Evolutionary conservation across 2,329 filamentous ascomycete genomes (phyloP).

Genomic region (Celoporthe dispersa): DNA sequence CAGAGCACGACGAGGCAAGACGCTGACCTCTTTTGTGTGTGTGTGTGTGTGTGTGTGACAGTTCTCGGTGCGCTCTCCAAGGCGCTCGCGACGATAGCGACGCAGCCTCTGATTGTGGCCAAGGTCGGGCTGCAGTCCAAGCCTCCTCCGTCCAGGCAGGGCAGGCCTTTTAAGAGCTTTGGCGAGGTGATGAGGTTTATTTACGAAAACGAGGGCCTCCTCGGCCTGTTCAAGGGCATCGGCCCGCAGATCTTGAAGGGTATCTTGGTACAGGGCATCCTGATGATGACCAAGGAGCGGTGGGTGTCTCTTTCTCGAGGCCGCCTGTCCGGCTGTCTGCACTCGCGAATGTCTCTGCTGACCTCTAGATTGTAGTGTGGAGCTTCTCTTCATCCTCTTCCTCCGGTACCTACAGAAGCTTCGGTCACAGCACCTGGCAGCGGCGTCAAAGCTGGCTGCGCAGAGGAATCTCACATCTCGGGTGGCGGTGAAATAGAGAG

Average conservation of each 20-base stretch:
- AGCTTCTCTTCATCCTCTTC: conserved; percentile 83
- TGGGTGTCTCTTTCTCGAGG: conserved; percentile 44
- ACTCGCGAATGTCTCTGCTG: conserved; percentile 23
- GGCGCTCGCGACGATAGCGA: conserved; percentile 85
- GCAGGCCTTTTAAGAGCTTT: conserved; percentile 93
- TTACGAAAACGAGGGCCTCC: conserved; percentile 79
- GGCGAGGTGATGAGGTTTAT: conserved; percentile 95
- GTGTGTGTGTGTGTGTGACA: conserved; percentile 40
- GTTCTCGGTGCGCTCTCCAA: conserved; percentile 94
- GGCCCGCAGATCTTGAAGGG: conserved; percentile 93
- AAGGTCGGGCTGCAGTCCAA: conserved; percentile 96
- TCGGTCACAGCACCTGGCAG: conserved; percentile 70
- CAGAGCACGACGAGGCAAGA: not conserved
- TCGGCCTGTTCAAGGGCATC: conserved; percentile 95
- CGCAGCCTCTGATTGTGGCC: conserved; percentile 94
- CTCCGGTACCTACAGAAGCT: conserved; percentile 79
- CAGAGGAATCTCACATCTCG: conserved; percentile 53
- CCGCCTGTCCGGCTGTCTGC: conserved; percentile 8
- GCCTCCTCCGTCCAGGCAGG: conserved; percentile 80
- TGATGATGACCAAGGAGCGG: conserved; percentile 99
- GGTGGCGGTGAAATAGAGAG: conserved; percentile 37
- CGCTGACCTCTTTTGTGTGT: conserved; percentile 1
- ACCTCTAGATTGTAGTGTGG: conserved; percentile 62
- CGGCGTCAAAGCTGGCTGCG: conserved; percentile 66
- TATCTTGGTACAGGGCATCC: conserved; percentile 86